Base-by-base conservation (phyloP, 1,139 yeast species). In the Suhomyces terraborum region DNA sequence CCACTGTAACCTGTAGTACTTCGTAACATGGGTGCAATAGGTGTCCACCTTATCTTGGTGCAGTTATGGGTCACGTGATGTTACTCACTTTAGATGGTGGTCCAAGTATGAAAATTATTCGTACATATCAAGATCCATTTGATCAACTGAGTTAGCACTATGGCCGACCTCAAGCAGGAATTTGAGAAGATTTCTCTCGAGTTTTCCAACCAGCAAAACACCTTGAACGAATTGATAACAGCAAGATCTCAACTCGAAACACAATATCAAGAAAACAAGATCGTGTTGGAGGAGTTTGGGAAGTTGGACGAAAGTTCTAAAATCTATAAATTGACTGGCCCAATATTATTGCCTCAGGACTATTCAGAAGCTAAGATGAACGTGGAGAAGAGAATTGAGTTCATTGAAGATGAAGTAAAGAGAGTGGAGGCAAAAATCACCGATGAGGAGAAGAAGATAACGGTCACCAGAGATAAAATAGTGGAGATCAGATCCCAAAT, bases 331-430 rank as follows among this genome's bases (percentile, higher is more conserved):
- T 75, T 91, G 50, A 86, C 93, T 16, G 98, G 98, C 1, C 96
- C 96, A 8, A 89, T 91, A 6, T 73, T 93, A 47, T 73, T 93
- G 47, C 97, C 97, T 2, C 96, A 91, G 58, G 96, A 89, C 41
- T 79, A 77, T 49, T 62, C 62, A 10, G 98, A 93, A 61, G 96
- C 98, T 25, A 79, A 80, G 52, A 54, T 77, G 56, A 93, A 91
- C 56, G 97, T 93, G 26, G 77, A 74, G 23, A 93, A 91, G 62
- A 83, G 98, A 62, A 75, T 93, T 36, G 96, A 89, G 61, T 93
- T 88, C 55, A 93, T 93, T 40, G 72, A 78, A 49, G 72, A 71
- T 25, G 98, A 93, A 64, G 87, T 93, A 50, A 71, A 72, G 40
- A 66, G 87, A 40, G 85, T 84, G 25, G 93, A 85, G 51, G 64